Evolutionary conservation across 2,329 filamentous ascomycete species (phyloP), one percentile per base, ranked within the genome.

Genomic region (Aspergillus sp.): DNA sequence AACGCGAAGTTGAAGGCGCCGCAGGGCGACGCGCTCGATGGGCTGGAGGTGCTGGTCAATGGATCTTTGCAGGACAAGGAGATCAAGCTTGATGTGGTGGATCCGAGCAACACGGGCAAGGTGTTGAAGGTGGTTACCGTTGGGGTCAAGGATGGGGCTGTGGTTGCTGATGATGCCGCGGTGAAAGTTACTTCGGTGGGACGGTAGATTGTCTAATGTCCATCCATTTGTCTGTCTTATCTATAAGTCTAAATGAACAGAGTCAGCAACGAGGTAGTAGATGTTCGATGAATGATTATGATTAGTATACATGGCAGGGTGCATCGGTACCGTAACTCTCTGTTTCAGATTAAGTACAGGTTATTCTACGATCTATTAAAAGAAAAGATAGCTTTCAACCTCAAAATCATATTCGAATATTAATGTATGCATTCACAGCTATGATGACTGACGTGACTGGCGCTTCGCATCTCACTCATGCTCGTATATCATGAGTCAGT

Each of bases 1-100:
- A 75, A 75, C 49, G 65, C 66, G 4, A 64, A 59, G 45, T 46
- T 73, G 50, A 69, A 65, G 54, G 64, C 56, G 4, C 69, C 71
- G 2, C 64, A 71, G 36, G 69, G 63, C 50, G 69, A 72, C 63
- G 63, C 70, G 12, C 46, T 72, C 45, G 57, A 66, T 12, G 72
- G 71, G 1, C 56, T 75, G 49, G 67, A 74, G 62, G 52, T 74
- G 39, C 50, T 74, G 55, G 64, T 75, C 4, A 75, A 75, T 62
- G 71, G 71, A 0, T 55, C 46, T 3, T 58, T 70, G 29, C 24
- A 24, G 11, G 55, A 24, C 24, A 12, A 32, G 10, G 63, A 67
- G 49, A 65, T 64, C 9, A 56, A 55, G 14, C 54, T 73, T 4
- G 68, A 73, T 20, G 39, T 73, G 45, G 66, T 73, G 14, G 63